These are phyloP conservation scores for Asparagopsis taxiformis DNA, from an alignment of 31 red algal species.

Conservation along the genomic window DNA sequence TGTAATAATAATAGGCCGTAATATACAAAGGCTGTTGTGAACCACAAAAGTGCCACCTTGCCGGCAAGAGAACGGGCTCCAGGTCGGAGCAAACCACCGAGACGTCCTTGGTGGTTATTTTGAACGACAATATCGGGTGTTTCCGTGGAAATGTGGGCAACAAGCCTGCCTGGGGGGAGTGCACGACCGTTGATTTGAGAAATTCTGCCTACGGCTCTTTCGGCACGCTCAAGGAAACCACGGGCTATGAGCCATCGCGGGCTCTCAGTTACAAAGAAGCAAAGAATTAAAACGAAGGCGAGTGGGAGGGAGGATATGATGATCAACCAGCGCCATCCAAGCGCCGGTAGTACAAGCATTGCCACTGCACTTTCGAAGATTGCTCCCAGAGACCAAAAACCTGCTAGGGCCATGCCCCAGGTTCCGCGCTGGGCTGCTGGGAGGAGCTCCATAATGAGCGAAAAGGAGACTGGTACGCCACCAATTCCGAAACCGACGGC, in stretches of 20 bases:
- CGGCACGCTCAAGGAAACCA: slow-evolving; percentile 18
- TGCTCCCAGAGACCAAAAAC: slow-evolving; percentile 71
- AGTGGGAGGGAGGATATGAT: slow-evolving; percentile 49
- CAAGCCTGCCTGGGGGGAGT: slow-evolving; percentile 46
- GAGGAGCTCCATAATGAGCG: slow-evolving; percentile 61
- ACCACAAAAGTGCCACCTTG: slow-evolving; percentile 48
- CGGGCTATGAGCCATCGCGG: slow-evolving; percentile 58
- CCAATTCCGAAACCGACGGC: slow-evolving; percentile 70
- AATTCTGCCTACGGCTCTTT: slow-evolving; percentile 6
- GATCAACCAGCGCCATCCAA: slow-evolving; percentile 70
- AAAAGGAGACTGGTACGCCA: slow-evolving; percentile 65
- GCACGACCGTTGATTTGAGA: slow-evolving; percentile 12
- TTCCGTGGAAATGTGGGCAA: neutral
- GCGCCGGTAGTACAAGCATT: slow-evolving; percentile 27
- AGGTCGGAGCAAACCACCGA: slow-evolving; percentile 9
- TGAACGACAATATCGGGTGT: neutral
- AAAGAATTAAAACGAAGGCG: slow-evolving; percentile 21
- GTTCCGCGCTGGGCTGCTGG: slow-evolving; percentile 47
- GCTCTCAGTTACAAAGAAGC: slow-evolving; percentile 28
- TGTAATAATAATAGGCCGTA: slow-evolving; percentile 57
- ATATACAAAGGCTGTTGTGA: slow-evolving; percentile 41
- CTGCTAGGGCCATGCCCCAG: slow-evolving; percentile 39
- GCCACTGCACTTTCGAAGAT: slow-evolving; percentile 47
- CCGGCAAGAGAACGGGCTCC: slow-evolving; percentile 33
- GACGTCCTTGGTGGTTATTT: neutral